A percentile compares a stretch with the other conserved stretches of the same genome.
These are phyloP conservation scores for Alternaria gansuensis DNA, from an alignment of 2,329 filamentous ascomycete species.

Conservation along the genomic window DNA sequence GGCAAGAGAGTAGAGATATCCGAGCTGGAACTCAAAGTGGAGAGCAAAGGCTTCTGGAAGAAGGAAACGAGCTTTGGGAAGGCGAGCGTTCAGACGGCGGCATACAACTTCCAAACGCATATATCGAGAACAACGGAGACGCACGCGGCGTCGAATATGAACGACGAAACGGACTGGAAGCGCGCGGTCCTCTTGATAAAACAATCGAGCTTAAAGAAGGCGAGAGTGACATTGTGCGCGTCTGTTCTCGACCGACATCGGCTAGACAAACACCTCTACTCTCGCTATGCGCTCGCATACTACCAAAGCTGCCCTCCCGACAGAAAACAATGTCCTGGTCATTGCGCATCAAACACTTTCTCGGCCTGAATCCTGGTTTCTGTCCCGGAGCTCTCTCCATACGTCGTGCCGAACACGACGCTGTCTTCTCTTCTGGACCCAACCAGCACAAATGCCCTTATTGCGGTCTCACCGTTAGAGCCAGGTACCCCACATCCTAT, in stretches of 20 bases:
- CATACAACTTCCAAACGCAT: background rate
- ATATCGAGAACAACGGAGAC: background rate
- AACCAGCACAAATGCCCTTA: background rate
- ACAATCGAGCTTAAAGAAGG: background rate
- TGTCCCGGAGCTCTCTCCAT: background rate
- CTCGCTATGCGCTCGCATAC: background rate
- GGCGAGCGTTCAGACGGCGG: background rate
- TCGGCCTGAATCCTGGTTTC: background rate
- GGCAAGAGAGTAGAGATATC: too few species aligned
- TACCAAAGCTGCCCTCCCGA: background rate
- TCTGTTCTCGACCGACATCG: background rate
- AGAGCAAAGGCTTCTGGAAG: background rate
- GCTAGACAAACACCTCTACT: background rate
- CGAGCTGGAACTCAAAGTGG: too few species aligned
- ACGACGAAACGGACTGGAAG: background rate
- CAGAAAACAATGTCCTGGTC: background rate
- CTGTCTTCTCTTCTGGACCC: fast-evolving
- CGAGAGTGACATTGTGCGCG: background rate
- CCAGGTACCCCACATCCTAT: fast-evolving
- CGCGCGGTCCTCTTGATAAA: background rate
- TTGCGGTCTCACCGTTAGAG: background rate
- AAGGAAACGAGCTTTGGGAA: too few species aligned
- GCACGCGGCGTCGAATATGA: background rate
- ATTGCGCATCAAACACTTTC: background rate
- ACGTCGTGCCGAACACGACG: fast-evolving